phyloP scores from a whole-genome alignment of 2,329 filamentous ascomycete species.

The Calycina herbarum region DNA sequence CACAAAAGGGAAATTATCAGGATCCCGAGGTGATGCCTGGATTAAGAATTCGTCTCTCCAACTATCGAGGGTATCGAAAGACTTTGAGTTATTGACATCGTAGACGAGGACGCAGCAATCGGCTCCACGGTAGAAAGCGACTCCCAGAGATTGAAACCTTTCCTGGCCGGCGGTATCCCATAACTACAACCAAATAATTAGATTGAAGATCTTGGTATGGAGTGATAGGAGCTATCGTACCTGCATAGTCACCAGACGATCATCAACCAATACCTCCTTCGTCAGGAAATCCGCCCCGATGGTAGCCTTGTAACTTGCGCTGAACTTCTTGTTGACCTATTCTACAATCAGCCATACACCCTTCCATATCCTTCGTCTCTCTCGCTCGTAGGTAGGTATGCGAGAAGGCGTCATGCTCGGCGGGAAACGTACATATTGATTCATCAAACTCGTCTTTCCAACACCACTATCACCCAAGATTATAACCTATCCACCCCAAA shows the following conservation, averaged over 20 bases:
- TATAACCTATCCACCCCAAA: constrained; percentile 68
- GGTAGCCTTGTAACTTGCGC: constrained; percentile 98
- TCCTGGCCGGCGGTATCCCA: constrained; percentile 99
- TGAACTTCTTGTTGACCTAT: constrained; percentile 99
- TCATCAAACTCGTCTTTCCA: constrained; percentile 99
- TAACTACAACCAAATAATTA: constrained; percentile 61
- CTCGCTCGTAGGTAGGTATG: neutral
- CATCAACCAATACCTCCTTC: constrained; percentile 95
- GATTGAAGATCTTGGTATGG: neutral
- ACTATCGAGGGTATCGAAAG: constrained; percentile 96
- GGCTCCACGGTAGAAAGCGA: constrained; percentile 95
- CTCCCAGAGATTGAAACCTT: constrained; percentile 93
- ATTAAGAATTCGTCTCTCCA: constrained; percentile 99
- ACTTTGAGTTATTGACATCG: constrained; percentile 99
- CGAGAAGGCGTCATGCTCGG: neutral
- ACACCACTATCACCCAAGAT: constrained; percentile 99
- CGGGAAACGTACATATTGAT: constrained; percentile 90
- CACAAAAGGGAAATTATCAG: constrained; percentile 97
- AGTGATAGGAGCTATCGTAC: constrained; percentile 45
- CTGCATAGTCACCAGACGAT: constrained; percentile 98
- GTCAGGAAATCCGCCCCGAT: constrained; percentile 98
- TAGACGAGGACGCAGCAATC: constrained; percentile 98
- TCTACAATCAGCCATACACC: constrained; percentile 22
- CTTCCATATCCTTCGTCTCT: neutral
- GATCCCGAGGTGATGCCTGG: constrained; percentile 93